Conservation (phyloP, 2,329 filamentous ascomycete species). For the Pseudogymnoascus sp. region DNA sequence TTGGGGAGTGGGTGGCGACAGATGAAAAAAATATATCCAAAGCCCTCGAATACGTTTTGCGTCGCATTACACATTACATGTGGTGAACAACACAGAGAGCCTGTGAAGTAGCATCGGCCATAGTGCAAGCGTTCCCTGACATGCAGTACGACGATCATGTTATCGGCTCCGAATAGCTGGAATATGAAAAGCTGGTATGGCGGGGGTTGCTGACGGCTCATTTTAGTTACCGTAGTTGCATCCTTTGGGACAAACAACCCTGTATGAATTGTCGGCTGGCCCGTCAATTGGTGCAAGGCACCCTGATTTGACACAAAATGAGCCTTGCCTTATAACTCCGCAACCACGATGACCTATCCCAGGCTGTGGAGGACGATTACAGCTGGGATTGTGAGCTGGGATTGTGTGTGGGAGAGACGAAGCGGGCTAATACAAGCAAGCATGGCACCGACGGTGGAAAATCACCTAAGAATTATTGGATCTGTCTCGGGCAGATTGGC, state of each 20-base stretch:
- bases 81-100: background rate
- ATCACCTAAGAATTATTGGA: background rate
- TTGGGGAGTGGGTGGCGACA: background rate
- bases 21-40: background rate
- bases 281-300: background rate
- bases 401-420: background rate
- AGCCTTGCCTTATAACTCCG: background rate
- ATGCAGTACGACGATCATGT: slow-evolving; percentile 6
- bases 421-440: background rate
- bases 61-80: background rate
- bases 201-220: background rate
- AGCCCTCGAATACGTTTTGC: background rate
- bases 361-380: background rate
- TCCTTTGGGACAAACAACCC: background rate
- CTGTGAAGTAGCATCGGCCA: background rate
- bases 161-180: slow-evolving; percentile 4
- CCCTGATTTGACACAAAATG: background rate
- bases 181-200: background rate
- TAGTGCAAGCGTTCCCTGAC: background rate
- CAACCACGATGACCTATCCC: background rate
- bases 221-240: background rate
- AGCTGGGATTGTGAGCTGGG: background rate
- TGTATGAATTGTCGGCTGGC: background rate
- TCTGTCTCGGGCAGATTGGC: slow-evolving; percentile 6
- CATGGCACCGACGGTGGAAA: background rate